These are phyloP conservation scores for Ophiognomonia clavigignenti-juglandacearum DNA, from an alignment of 2,329 filamentous ascomycete species.

Conservation along the genomic window DNA sequence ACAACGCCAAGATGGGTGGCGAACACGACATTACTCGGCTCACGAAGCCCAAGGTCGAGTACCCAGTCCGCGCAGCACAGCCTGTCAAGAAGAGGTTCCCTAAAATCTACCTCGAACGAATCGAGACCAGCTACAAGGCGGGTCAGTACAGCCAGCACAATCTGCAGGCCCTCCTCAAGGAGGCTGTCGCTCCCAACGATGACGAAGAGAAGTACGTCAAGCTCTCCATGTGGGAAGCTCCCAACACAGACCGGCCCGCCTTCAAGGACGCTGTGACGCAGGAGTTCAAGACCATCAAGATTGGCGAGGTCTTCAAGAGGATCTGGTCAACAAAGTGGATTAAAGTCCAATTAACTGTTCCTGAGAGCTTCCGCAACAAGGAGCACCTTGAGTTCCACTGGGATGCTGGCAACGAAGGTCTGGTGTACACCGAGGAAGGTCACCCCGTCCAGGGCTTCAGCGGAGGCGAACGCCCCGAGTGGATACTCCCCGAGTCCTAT, in stretches of 20 bases:
- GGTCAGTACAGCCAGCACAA: conserved; percentile 78
- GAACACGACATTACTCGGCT: conserved; percentile 31
- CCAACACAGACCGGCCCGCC: conserved; percentile 70
- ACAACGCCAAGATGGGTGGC: conserved; percentile 44
- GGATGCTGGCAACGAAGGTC: conserved; percentile 91
- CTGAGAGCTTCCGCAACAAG: conserved; percentile 65
- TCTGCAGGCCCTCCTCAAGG: conserved; percentile 63
- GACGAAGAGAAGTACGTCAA: conserved; percentile 62
- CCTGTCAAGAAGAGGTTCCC: conserved; percentile 75
- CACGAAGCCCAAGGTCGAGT: conserved; percentile 41
- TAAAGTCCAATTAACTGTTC: conserved; percentile 74
- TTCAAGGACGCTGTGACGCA: conserved; percentile 80
- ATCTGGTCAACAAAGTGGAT: conserved; percentile 99
- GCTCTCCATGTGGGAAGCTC: conserved; percentile 81
- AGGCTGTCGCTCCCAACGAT: conserved; percentile 60
- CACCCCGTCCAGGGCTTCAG: conserved; percentile 87
- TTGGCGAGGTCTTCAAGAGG: conserved; percentile 80
- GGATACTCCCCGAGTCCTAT: conserved; percentile 79
- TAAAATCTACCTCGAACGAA: conserved; percentile 78
- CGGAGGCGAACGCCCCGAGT: conserved; percentile 83
- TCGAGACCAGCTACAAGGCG: conserved; percentile 71
- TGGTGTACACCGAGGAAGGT: conserved; percentile 90
- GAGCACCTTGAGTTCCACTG: conserved; percentile 91
- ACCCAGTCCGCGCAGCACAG: conserved; percentile 45
- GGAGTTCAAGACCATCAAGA: conserved; percentile 66